Base-by-base conservation (phyloP, 192 early-diverging fungal species). In the Entrophospora sp. region DNA sequence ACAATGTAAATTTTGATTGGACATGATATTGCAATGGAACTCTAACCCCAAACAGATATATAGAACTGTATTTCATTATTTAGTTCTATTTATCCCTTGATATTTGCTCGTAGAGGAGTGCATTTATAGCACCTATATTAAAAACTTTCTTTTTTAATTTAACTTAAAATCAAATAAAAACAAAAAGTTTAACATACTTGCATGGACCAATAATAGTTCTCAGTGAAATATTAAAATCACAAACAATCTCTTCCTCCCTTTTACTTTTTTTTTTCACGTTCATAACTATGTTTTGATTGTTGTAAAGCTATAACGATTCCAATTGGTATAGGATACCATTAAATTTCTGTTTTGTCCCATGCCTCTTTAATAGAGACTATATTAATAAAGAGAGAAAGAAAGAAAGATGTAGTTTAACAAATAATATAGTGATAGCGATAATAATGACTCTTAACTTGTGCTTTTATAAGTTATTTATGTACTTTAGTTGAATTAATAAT, bases 51-150 rank as follows among this genome's bases (percentile, higher is more conserved):
- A 76, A n/a, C n/a, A n/a, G n/a, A n/a, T n/a, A n/a, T 61, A 0
- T 95, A 96, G 18, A 99, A 84, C n/a, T 87, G 91, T n/a, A 93
- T 69, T 43, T 80, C 79, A 20, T 79, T 82, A 71, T 96, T 96
- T 71, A 96, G 80, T 45, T 84, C 83, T 2, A 95, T 96, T 86
- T 93, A 97, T 24, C 91, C 67, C 44, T 93, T 81, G 1, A 96
- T 98, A 70, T 96, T 78, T 43, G 85, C 80, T 49, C 94, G 87
- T 98, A 77, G 14, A 95, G 97, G 43, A 98, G 77, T 9, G 88
- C 81, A 4, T 90, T 88, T 43, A 95, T 86, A 0, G 89, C 13
- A 96, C 86, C 88, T 90, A 74, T 4, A 52, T 20, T 31, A 16
- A 25, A 43, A 12, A n/a, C 40, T 32, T 28, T 28, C 30, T 49